Evolutionary conservation across 2,329 filamentous ascomycete genomes (phyloP).

Genomic region (Endoconidiophora polonica): DNA sequence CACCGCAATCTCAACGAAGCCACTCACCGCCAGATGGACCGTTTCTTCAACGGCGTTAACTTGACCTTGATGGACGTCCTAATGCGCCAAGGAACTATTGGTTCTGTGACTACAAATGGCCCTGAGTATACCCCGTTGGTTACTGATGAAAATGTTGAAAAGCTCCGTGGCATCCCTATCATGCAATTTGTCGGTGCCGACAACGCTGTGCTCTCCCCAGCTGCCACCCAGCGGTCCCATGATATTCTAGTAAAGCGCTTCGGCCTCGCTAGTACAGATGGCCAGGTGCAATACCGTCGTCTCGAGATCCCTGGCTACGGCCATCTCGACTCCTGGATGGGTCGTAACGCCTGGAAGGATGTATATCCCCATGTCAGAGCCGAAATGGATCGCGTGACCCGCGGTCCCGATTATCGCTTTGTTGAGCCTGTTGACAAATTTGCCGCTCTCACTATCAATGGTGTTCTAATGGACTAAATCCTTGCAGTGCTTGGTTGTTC

Average conservation of each 20-base stretch:
- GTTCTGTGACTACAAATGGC: slow-evolving; percentile 34
- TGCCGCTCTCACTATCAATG: slow-evolving; percentile 24
- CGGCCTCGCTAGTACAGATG: slow-evolving; percentile 20
- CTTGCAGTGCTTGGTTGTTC: too few species aligned
- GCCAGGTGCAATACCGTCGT: slow-evolving; percentile 30
- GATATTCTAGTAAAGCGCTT: slow-evolving; percentile 35
- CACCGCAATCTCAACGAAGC: slow-evolving; percentile 49
- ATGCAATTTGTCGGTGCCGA: slow-evolving; percentile 38
- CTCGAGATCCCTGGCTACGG: slow-evolving; percentile 40
- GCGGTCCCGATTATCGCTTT: slow-evolving; percentile 27
- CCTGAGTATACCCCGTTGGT: slow-evolving; percentile 31
- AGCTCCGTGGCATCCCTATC: slow-evolving; percentile 36
- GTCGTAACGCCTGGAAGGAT: slow-evolving; percentile 39
- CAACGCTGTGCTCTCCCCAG: slow-evolving; percentile 38
- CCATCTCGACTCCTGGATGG: slow-evolving; percentile 47
- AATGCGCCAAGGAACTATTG: slow-evolving; percentile 36
- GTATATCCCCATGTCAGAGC: slow-evolving; percentile 39
- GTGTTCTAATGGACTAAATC: slow-evolving; percentile 23
- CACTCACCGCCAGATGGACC: slow-evolving; percentile 44
- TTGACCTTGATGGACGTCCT: slow-evolving; percentile 40
- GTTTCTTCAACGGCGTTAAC: slow-evolving; percentile 45
- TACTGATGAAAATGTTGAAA: slow-evolving; percentile 30
- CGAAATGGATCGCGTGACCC: slow-evolving; percentile 36
- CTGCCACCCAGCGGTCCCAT: slow-evolving; percentile 36
- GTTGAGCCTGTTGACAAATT: slow-evolving; percentile 28